A percentile compares a stretch with the other conserved stretches of the same genome.
phyloP scores from a whole-genome alignment of 2,329 filamentous ascomycete species.

The Coleophoma cylindrospora region DNA sequence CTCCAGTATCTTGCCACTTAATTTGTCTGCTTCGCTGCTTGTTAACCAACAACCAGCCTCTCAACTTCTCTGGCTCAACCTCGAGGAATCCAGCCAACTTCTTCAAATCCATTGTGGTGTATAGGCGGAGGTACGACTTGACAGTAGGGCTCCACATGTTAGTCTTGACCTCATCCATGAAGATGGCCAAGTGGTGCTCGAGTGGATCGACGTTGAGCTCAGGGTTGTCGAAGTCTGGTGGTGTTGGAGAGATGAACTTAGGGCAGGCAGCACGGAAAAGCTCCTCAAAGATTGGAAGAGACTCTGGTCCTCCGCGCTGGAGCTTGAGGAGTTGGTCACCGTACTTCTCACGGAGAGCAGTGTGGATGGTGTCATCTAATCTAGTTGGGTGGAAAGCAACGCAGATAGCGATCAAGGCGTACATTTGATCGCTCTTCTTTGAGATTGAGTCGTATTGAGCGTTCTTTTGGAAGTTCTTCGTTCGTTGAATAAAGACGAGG shows the following conservation, averaged over 20 bases:
- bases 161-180: constrained; percentile 99
- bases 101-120: constrained; percentile 98
- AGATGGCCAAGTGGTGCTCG: constrained; percentile 94
- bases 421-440: constrained; percentile 99
- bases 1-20: constrained; percentile 87
- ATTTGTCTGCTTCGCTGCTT: constrained; percentile 98
- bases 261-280: constrained; percentile 97
- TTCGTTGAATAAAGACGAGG: constrained; percentile 95
- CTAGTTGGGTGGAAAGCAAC: constrained; percentile 96
- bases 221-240: constrained; percentile 96
- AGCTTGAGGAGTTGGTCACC: constrained; percentile 96
- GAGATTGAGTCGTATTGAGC: constrained; percentile 96
- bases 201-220: constrained; percentile 93
- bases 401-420: constrained; percentile 96
- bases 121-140: constrained; percentile 97
- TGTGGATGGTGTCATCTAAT: constrained; percentile 98
- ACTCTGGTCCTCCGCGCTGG: constrained; percentile 92
- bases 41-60: constrained; percentile 91
- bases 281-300: constrained; percentile 95
- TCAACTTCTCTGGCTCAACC: constrained; percentile 91
- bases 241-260: constrained; percentile 98
- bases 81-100: constrained; percentile 98
- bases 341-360: constrained; percentile 96
- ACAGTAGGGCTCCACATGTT: constrained; percentile 98
- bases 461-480: constrained; percentile 99